Percentiles rank a stretch among this genome's conserved stretches.
phyloP scores from a whole-genome alignment of 768 basidiomycete genomes.

The Mycena filopes region DNA sequence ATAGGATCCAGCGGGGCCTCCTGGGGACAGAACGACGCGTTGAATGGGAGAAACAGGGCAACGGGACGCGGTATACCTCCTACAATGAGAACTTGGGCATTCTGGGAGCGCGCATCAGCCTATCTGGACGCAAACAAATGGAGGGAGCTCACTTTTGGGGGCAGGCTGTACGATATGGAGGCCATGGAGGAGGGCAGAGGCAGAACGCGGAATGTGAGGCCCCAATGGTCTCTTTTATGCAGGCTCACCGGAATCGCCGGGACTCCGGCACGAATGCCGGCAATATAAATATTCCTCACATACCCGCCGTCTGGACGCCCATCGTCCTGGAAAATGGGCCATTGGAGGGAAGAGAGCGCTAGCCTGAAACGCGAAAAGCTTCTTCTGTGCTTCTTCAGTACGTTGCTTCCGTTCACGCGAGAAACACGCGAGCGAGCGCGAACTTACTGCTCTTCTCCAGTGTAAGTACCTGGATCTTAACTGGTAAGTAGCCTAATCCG shows the following conservation, averaged over 20 bases:
- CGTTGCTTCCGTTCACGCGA: conserved; percentile 30
- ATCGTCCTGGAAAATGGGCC: neutral
- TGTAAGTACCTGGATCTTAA: conserved; percentile 29
- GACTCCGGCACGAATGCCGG: neutral
- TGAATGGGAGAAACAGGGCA: neutral
- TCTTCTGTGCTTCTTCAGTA: conserved; percentile 25
- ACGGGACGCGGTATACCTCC: conserved; percentile 20
- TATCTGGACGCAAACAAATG: neutral
- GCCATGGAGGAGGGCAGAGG: conserved; percentile 9
- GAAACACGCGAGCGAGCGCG: conserved; percentile 27
- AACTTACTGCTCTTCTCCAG: conserved; percentile 8
- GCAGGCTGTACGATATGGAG: conserved; percentile 22
- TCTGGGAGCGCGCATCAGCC: conserved; percentile 17
- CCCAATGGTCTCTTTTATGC: neutral
- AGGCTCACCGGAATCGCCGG: conserved; percentile 9
- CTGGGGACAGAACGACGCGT: conserved; percentile 32
- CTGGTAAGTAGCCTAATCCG: conserved; percentile 15
- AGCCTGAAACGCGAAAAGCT: conserved; percentile 23
- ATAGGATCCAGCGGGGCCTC: conserved; percentile 68
- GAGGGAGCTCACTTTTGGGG: conserved; percentile 27
- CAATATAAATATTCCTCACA: neutral
- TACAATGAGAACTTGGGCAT: conserved; percentile 29
- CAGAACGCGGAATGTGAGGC: conserved; percentile 4
- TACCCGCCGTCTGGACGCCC: conserved; percentile 6
- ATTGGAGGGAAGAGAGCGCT: conserved; percentile 2